These are phyloP conservation scores for Bipolaris zeicola DNA, from an alignment of 2,329 filamentous ascomycete genomes.

Conservation along the genomic window DNA sequence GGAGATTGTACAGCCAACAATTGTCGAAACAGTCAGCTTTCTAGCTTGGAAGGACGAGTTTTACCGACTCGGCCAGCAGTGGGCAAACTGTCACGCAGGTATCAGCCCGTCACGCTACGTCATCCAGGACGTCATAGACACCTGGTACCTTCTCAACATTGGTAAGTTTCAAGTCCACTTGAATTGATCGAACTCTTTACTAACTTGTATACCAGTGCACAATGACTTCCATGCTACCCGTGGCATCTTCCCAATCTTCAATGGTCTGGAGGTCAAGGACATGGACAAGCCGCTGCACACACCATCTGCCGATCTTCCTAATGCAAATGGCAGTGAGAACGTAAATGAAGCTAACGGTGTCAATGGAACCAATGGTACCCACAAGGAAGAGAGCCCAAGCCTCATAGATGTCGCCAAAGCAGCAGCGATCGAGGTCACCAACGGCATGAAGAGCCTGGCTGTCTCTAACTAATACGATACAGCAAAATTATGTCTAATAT, in stretches of 20 bases:
- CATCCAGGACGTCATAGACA: constrained; percentile 82
- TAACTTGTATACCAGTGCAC: constrained; percentile 67
- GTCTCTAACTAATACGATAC: constrained; percentile 33
- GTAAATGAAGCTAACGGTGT: constrained; percentile 14
- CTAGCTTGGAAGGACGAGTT: constrained; percentile 99
- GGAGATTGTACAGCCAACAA: constrained; percentile 99
- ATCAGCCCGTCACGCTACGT: constrained; percentile 77
- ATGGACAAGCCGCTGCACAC: constrained; percentile 57
- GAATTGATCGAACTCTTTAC: not conserved
- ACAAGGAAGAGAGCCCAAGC: constrained; percentile 20
- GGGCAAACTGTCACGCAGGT: constrained; percentile 87
- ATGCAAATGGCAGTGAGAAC: constrained; percentile 12
- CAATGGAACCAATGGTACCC: constrained; percentile 16
- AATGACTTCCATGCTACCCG: constrained; percentile 92
- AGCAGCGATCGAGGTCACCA: constrained; percentile 37
- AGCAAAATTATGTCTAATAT: constrained; percentile 19
- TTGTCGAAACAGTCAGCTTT: constrained; percentile 97
- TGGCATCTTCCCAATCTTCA: constrained; percentile 84
- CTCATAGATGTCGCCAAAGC: constrained; percentile 37
- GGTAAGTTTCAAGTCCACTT: constrained; percentile 61
- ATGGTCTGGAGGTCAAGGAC: constrained; percentile 72
- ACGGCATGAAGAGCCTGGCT: constrained; percentile 35
- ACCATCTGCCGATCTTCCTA: constrained; percentile 16
- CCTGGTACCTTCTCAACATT: constrained; percentile 95
- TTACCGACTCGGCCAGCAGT: constrained; percentile 88